phyloP scores from a whole-genome alignment of 163 green algal species.

The Scenedesmus sp. region DNA sequence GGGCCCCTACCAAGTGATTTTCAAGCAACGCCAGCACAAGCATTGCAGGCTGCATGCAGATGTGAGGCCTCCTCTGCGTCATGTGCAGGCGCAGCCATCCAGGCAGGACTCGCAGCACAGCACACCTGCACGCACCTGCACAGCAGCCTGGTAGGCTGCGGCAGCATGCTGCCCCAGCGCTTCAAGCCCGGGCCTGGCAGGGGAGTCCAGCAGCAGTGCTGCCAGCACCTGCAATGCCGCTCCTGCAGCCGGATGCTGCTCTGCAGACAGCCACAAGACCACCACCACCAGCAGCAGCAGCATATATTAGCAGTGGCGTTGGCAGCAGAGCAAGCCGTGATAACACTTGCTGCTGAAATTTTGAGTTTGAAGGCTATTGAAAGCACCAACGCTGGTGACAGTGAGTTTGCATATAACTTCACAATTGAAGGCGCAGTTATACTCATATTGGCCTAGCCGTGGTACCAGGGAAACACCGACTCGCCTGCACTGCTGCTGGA shows the following conservation, averaged over 20 bases:
- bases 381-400: too few species aligned
- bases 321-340: not conserved
- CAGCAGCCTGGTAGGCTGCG: not conserved
- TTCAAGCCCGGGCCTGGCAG: not conserved
- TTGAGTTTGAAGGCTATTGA: too few species aligned
- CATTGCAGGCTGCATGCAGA: too few species aligned
- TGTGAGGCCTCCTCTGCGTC: too few species aligned
- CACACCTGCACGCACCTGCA: constrained; percentile 19
- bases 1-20: too few species aligned
- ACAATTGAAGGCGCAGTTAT: too few species aligned
- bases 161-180: not conserved
- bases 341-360: not conserved
- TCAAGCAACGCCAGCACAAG: not conserved
- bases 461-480: too few species aligned
- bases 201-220: constrained; percentile 8
- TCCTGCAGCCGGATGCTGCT: not conserved
- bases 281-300: constrained; percentile 3
- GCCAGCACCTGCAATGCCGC: not conserved
- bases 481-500: not conserved
- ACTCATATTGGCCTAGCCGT: too few species aligned
- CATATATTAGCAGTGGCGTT: not conserved
- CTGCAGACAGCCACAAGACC: not conserved
- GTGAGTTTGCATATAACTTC: too few species aligned
- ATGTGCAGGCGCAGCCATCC: not conserved
- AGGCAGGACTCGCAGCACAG: not conserved